phyloP scores from a whole-genome alignment of 345 rosid genomes.

The Linum usitatissimum region DNA sequence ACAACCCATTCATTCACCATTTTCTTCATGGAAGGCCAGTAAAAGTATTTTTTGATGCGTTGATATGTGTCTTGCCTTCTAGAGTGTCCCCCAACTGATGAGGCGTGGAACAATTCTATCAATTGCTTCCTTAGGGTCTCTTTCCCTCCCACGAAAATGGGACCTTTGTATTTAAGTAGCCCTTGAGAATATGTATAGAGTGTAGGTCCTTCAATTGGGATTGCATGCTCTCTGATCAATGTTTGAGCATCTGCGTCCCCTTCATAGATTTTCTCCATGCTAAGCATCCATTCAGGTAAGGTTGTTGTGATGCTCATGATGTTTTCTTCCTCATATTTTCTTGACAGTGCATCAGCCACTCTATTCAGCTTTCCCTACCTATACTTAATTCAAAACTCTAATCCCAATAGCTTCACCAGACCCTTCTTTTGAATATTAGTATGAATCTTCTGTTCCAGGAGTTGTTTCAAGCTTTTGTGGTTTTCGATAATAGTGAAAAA shows the following conservation, averaged over 20 bases:
- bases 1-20: background rate
- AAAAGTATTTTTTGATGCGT: too few species aligned
- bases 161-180: background rate
- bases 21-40: background rate
- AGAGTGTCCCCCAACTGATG: background rate
- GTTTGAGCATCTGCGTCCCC: background rate
- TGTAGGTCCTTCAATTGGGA: background rate
- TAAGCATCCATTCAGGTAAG: background rate
- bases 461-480: background rate
- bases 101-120: background rate
- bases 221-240: background rate
- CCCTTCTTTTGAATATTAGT: background rate
- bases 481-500: background rate
- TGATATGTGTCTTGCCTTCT: background rate
- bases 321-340: background rate
- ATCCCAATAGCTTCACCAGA: background rate
- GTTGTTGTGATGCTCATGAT: background rate
- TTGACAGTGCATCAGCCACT: background rate
- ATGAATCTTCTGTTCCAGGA: background rate
- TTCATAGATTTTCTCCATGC: background rate
- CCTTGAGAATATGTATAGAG: background rate
- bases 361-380: background rate
- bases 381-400: too few species aligned
- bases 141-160: background rate
- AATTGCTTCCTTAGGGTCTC: background rate